These are phyloP conservation scores for Talaromyces funiculosus DNA, from an alignment of 2,329 filamentous ascomycete species.

Conservation along the genomic window DNA sequence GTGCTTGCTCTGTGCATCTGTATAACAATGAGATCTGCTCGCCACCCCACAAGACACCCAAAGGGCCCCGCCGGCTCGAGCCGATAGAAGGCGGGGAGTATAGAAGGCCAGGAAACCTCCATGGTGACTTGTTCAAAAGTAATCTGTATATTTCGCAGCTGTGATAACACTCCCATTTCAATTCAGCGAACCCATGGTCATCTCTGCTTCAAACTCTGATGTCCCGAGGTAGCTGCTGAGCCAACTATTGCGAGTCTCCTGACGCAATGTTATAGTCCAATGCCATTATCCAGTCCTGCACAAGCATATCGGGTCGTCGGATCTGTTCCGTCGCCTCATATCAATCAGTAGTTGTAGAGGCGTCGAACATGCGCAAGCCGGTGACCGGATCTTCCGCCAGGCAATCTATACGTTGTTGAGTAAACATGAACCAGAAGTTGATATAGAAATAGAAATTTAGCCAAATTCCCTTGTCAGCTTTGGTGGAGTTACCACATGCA, in stretches of 20 bases:
- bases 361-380: constrained; percentile 19
- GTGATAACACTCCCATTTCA: neutral
- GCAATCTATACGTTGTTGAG: constrained; percentile 21
- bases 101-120: neutral
- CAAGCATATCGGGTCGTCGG: constrained; percentile 3
- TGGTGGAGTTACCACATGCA: constrained; percentile 25
- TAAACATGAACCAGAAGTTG: neutral
- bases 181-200: constrained; percentile 3
- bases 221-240: constrained; percentile 8
- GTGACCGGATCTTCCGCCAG: constrained; percentile 35
- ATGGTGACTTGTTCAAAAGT: neutral
- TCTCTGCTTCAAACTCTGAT: constrained; percentile 8
- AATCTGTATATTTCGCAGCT: neutral
- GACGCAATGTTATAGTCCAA: neutral
- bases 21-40: neutral
- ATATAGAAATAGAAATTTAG: neutral
- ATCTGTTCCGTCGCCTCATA: neutral
- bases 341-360: neutral
- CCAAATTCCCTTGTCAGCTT: constrained; percentile 17
- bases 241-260: constrained; percentile 9
- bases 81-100: neutral
- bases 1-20: neutral
- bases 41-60: neutral
- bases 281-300: constrained; percentile 11
- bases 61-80: neutral